Percentiles rank a stretch among this genome's conserved stretches.
Evolutionary conservation across 306 rosid species (phyloP).

Genomic region (Hylodesmum podocarpum): DNA sequence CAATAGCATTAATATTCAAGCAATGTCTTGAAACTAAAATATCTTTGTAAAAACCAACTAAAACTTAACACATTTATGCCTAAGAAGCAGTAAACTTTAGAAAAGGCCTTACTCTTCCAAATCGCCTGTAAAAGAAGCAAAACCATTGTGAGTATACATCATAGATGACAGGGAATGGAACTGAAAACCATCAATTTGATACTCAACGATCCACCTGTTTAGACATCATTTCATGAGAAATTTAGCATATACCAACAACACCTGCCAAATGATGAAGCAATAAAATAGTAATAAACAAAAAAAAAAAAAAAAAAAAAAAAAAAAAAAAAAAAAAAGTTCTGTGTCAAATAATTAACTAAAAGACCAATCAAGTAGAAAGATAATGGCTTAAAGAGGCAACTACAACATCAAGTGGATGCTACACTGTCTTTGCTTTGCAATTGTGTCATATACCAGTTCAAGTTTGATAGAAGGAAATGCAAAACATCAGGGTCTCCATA

Average conservation of each 20-base stretch:
- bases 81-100: slow-evolving; percentile 20
- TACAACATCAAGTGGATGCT: background rate
- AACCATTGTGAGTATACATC: slow-evolving; percentile 96
- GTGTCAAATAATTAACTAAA: slow-evolving; percentile 19
- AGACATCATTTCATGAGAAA: slow-evolving; percentile 35
- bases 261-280: slow-evolving; percentile 19
- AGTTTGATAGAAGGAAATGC: slow-evolving; percentile 92
- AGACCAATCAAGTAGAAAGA: slow-evolving; percentile 16
- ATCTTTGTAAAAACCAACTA: slow-evolving; percentile 20
- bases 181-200: slow-evolving; percentile 87
- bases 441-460: slow-evolving; percentile 76
- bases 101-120: slow-evolving; percentile 85
- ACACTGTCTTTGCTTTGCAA: slow-evolving; percentile 27
- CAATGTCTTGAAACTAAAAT: slow-evolving; percentile 12
- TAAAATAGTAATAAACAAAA: background rate
- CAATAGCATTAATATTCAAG: slow-evolving; percentile 4
- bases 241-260: slow-evolving; percentile 23
- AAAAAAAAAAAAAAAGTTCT: background rate
- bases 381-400: slow-evolving; percentile 20
- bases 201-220: slow-evolving; percentile 90
- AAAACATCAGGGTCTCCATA: slow-evolving; percentile 83
- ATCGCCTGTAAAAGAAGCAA: slow-evolving; percentile 93
- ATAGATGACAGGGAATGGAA: slow-evolving; percentile 95
- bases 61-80: background rate
- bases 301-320: background rate